These are phyloP conservation scores for Salicornia ramosissima DNA, from an alignment of 148 eudicot species.

Conservation along the genomic window DNA sequence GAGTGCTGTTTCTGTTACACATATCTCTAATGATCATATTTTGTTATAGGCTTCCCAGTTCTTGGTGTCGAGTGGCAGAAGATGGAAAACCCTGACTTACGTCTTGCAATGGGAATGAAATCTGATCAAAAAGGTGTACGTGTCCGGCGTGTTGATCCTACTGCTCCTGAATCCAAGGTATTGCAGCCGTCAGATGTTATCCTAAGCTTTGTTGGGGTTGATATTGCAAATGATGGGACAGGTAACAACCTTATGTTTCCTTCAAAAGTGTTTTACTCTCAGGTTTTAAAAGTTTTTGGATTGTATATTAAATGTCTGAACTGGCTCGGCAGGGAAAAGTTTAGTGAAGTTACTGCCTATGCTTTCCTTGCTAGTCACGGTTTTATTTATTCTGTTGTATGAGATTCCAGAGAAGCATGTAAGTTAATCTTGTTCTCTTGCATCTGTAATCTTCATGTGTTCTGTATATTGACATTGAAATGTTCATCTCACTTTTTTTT, in stretches of 20 bases:
- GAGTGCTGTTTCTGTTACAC: not conserved
- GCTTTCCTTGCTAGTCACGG: not conserved
- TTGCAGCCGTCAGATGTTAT: slow-evolving; percentile 78
- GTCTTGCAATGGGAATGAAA: slow-evolving; percentile 71
- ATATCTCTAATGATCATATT: not conserved
- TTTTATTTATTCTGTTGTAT: no score
- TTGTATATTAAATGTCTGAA: not conserved
- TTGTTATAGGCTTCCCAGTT: slow-evolving; percentile 66
- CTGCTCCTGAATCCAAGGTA: slow-evolving; percentile 64
- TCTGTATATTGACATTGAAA: not conserved
- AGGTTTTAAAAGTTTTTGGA: not conserved
- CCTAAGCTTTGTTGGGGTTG: slow-evolving; percentile 77
- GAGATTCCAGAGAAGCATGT: not conserved
- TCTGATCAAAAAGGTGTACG: slow-evolving; percentile 89
- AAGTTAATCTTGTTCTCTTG: not conserved
- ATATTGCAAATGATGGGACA: slow-evolving; percentile 93
- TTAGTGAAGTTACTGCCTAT: not conserved
- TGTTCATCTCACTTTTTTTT: not conserved
- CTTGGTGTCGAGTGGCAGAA: slow-evolving; percentile 93
- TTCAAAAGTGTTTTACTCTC: not conserved
- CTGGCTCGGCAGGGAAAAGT: not conserved
- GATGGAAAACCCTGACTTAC: slow-evolving; percentile 88
- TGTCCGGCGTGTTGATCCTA: slow-evolving; percentile 77
- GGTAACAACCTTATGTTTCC: slow-evolving; percentile 31
- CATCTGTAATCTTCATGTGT: not conserved